Base-by-base conservation (phyloP, 179 eudicot genomes). In the Pouteria campechiana region DNA sequence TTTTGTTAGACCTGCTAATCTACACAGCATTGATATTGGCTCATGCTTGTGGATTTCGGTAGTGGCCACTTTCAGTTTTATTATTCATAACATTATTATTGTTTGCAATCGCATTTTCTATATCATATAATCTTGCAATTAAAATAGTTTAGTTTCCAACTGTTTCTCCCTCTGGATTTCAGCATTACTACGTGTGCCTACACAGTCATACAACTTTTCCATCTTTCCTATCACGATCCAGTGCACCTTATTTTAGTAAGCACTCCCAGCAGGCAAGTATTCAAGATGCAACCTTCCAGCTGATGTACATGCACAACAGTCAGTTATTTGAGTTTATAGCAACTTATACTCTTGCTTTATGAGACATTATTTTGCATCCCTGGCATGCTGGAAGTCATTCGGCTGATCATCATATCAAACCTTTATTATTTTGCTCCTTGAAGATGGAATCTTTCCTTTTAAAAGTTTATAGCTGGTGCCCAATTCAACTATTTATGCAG, bases 131-230 rank as follows among this genome's bases (percentile, higher is more conserved):
- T 10, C 12, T 19, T 22, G 30, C 14, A 21, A 20, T 17, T 15
- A 34, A 10, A 32, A 13, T 3, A 2, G 32, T 13, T 16, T 17
- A 36, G 17, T 16, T 40, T 37, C 2, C 30, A 17, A 20, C 15
- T 53, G 36, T 43, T 39, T 23, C 3, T 15, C 10, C 32, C 31
- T 5, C 19, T 32, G 30, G 37, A 40, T 73, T 71, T 46, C 83
- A 87, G 96, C 67, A 41, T 79, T 17, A 44, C 66, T 5, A 83
- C 87, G 33, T 87, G 94, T 54, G 79, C 54, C 21, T 87, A 83
- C 34, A 59, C 83, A 22, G 76, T 63, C 34, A 57, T 60, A 21
- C 77, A 87, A 46, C 56, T 83, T 17, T 57, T 79, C 55, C 60
- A 49, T 33, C 81, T 87, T 38, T 61, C 79, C 19, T 30, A 67